A percentile compares a stretch with the other conserved stretches of the same genome.
phyloP scores from a whole-genome alignment of 1,139 yeast genomes.

The Debaryomyces psychrophilus region DNA sequence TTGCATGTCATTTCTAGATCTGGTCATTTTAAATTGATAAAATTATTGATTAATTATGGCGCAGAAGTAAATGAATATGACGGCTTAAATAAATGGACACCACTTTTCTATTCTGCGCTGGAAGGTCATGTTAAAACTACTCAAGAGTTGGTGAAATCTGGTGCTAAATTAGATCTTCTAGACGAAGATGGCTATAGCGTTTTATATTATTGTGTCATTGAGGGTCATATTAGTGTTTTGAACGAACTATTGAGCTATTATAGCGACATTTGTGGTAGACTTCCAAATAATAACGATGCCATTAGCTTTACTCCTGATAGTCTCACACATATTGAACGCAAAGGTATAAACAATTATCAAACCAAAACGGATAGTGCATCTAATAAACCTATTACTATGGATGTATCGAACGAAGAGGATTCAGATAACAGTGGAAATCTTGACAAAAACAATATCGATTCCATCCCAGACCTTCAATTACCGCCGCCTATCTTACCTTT shows the following conservation, averaged over 20 bases:
- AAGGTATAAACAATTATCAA: constrained; percentile 6
- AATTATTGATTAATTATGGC: constrained; percentile 68
- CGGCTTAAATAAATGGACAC: constrained; percentile 91
- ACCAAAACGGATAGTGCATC: background rate
- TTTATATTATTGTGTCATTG: constrained; percentile 88
- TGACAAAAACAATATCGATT: constrained; percentile 53
- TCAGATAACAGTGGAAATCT: constrained; percentile 43
- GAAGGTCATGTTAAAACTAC: constrained; percentile 82
- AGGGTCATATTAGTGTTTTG: constrained; percentile 82
- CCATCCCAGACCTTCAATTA: constrained; percentile 84
- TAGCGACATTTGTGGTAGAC: constrained; percentile 23
- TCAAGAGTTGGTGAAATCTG: constrained; percentile 65
- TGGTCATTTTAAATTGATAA: constrained; percentile 72
- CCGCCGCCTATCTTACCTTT: constrained; percentile 97
- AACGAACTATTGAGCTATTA: constrained; percentile 57
- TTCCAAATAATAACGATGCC: background rate
- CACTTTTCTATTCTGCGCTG: constrained; percentile 85
- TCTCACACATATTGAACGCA: background rate
- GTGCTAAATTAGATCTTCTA: constrained; percentile 71
- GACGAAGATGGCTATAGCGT: constrained; percentile 88
- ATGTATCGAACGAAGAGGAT: constrained; percentile 42
- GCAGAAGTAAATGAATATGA: constrained; percentile 81
- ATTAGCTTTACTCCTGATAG: background rate
- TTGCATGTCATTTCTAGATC: constrained; percentile 86
- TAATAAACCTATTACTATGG: constrained; percentile 18